Evolutionary conservation across 768 basidiomycete species (phyloP), one percentile per base, ranked within the genome.

Genomic region (Trametes coccinea): DNA sequence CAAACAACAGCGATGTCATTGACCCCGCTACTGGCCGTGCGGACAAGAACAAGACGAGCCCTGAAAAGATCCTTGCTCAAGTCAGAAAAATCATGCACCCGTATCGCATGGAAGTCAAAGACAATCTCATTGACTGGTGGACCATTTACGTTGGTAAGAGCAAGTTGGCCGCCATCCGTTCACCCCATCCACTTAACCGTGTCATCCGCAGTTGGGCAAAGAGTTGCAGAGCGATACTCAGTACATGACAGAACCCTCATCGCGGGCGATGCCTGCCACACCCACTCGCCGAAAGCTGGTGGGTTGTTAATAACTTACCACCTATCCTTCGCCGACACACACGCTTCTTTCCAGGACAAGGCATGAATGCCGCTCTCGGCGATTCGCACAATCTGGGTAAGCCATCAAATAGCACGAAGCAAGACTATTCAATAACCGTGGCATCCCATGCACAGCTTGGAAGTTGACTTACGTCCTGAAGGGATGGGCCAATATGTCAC

Each of bases 301-400:
- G 46, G 58, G 66, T 66, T 14, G 5, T 13, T 33, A 8, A 30
- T 5, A 29, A 3, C 39, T 59, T 53, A 67, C 70, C 72, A 47
- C 76, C 34, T 11, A 11, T 5, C 34, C 11, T 37, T 37, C 34
- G 34, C 11, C 34, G 34, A 37, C 34, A 11, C 5, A 37, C 22
- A 22, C 22, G 22, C 22, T 22, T 22, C 22, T 37, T 37, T 6
- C 34, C 40, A 81, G 80, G 82, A 3, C 82, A 84, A 58, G 82
- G 80, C 8, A 78, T 81, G 80, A 82, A 81, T 33, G 81, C 81
- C 4, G 78, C 78, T 51, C 81, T 83, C 75, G 82, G 80, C 55
- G 84, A 84, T 58, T 72, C 80, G 0, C 83, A 80, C 68, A 84
- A 84, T 62, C 76, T 84, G 10, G 70, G 77, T 79, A 39, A 39